These are phyloP conservation scores for Lodderomyces oxycetoniae DNA, from an alignment of 1,139 yeast species.

Conservation along the genomic window DNA sequence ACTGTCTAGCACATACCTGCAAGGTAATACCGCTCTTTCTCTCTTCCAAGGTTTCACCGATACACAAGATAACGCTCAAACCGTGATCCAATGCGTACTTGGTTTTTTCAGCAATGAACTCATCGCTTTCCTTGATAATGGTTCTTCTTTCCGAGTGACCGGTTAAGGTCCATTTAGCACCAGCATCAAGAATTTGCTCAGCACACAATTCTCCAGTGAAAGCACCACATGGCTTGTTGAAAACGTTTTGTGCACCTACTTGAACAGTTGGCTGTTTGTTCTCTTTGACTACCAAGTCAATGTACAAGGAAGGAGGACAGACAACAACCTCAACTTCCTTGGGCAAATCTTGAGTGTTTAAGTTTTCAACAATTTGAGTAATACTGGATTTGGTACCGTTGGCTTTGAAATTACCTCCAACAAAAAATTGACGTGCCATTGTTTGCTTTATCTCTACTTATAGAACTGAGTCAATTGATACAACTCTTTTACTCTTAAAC, in stretches of 20 bases:
- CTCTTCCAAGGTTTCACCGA: slow-evolving; percentile 96
- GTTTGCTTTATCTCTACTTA: slow-evolving; percentile 18
- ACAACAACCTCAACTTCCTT: slow-evolving; percentile 81
- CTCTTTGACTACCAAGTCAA: slow-evolving; percentile 65
- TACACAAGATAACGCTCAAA: slow-evolving; percentile 85
- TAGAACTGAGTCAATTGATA: neutral
- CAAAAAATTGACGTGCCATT: slow-evolving; percentile 89
- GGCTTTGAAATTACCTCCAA: slow-evolving; percentile 99
- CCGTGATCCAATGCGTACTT: slow-evolving; percentile 90
- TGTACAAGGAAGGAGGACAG: slow-evolving; percentile 95
- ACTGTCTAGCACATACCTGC: slow-evolving; percentile 83
- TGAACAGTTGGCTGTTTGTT: slow-evolving; percentile 70
- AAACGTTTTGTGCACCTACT: slow-evolving; percentile 89
- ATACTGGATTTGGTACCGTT: slow-evolving; percentile 91
- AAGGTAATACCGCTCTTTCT: slow-evolving; percentile 85
- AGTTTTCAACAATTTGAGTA: slow-evolving; percentile 73
- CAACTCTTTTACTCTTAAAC: no score
- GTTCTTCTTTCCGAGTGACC: slow-evolving; percentile 99
- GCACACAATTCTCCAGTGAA: slow-evolving; percentile 97
- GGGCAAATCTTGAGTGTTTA: slow-evolving; percentile 75
- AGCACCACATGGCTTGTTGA: slow-evolving; percentile 87
- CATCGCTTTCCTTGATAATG: slow-evolving; percentile 84
- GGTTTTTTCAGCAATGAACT: slow-evolving; percentile 90
- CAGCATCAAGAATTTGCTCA: slow-evolving; percentile 82
- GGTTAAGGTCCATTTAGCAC: slow-evolving; percentile 90